Evolutionary conservation across 352 stramenopile genomes (phyloP), one percentile per base, ranked within the genome.

Genomic region (Pythium biforme): DNA sequence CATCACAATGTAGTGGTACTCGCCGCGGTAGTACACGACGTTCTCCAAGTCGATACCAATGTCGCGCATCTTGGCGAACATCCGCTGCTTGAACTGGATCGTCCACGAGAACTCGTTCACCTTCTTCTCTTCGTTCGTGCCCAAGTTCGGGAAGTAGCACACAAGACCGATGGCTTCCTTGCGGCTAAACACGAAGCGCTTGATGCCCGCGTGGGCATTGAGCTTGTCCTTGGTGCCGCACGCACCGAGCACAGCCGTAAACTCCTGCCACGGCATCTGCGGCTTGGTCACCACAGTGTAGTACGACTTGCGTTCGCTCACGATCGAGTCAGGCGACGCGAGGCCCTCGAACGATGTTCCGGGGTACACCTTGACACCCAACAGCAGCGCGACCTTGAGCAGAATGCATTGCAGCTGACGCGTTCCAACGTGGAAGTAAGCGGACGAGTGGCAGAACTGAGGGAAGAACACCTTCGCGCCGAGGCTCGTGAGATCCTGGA

Each of bases 1-100:
- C 81, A 92, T 92, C 10, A 95, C 86, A 31, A 95, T 66, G 69
- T 95, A 95, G 68, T 95, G 86, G 74, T 91, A 90, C 59, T 90
- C 82, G 37, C 85, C 86, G 23, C 83, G 81, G 68, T 93, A 92
- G 73, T 95, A 95, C 67, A 93, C 86, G 40, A 92, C 79, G 55
- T 92, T 92, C 70, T 95, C 86, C 14, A 92, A 62, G 60, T 92
- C 81, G 23, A 95, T 74, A 39, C 79, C 83, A 20, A 83, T 75
- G 15, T 80, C 80, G 40, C 77, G 76, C 74, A 93, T 84, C 70
- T 89, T 82, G 14, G 76, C 82, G 59, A 93, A 93, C 71, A 91
- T 77, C 59, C 88, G 74, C 69, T 93, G 79, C 66, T 93, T 93
- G 72, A 91, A 93, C 73, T 93, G 84, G 49, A 90, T 81, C 23